Evolutionary conservation across 495 filamentous ascomycete genomes (phyloP).

Genomic region (Lophiostoma macrostomum): DNA sequence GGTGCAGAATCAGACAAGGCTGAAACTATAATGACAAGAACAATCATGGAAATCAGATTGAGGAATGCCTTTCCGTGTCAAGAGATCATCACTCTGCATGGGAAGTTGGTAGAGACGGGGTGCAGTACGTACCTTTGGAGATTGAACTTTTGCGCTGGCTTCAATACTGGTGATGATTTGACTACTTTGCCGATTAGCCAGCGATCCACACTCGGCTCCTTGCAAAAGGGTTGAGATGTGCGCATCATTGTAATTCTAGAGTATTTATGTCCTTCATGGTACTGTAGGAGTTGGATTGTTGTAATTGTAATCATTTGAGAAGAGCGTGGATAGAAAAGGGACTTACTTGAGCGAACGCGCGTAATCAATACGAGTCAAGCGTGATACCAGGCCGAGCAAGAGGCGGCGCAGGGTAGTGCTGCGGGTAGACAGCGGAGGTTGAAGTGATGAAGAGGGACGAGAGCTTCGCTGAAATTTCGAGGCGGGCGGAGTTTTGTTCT

Average conservation of each 20-base stretch:
- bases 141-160: no score
- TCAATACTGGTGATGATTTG: not conserved
- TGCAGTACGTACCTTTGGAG: constrained; percentile 61
- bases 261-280: constrained; percentile 62
- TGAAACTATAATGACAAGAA: constrained; percentile 87
- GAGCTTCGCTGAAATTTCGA: no score
- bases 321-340: no score
- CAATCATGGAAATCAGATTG: constrained; percentile 88
- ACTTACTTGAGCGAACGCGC: no score
- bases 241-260: constrained; percentile 72
- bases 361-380: no score
- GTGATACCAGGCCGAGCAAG: no score
- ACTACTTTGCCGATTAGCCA: not conserved
- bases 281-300: constrained; percentile 84
- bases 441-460: no score
- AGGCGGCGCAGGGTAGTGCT: no score
- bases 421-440: no score
- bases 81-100: constrained; percentile 73
- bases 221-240: not conserved
- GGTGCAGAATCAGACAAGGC: constrained; percentile 84
- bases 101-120: constrained; percentile 31
- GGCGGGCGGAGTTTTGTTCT: no score
- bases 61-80: constrained; percentile 95
- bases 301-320: constrained; percentile 42
- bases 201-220: not conserved